phyloP scores from a whole-genome alignment of 768 basidiomycete genomes.

The Tulasnella sp. region DNA sequence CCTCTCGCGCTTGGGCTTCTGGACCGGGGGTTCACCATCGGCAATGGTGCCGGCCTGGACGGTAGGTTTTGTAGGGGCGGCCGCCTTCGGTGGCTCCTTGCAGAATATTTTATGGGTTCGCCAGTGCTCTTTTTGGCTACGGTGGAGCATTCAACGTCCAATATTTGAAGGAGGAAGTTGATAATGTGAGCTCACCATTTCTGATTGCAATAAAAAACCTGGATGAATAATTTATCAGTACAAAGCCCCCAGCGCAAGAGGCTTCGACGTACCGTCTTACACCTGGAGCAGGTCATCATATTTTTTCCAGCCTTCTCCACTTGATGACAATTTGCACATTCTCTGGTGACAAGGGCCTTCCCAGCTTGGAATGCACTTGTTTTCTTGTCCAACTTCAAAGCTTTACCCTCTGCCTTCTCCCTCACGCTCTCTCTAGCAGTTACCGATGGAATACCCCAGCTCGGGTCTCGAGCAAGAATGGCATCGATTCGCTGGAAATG shows the following conservation, averaged over 20 bases:
- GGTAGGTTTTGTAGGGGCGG: not conserved
- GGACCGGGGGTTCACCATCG: not conserved
- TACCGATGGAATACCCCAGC: not conserved
- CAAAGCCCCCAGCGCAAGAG: not conserved
- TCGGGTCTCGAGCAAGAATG: not conserved
- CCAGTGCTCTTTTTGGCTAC: not conserved
- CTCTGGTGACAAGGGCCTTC: not conserved
- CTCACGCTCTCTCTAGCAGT: not conserved
- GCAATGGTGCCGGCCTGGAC: not conserved
- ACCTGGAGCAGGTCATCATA: slow-evolving; percentile 1
- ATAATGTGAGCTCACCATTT: not conserved
- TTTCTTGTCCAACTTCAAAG: slow-evolving; percentile 2
- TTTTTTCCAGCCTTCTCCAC: not conserved
- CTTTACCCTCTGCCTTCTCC: slow-evolving; percentile 6
- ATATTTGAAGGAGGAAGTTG: not conserved
- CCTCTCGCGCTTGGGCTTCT: slow-evolving; percentile 2
- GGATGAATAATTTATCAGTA: not conserved
- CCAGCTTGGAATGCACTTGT: not conserved
- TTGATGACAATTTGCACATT: not conserved
- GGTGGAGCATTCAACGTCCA: not conserved
- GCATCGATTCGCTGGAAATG: slow-evolving; percentile 10
- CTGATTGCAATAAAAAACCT: slow-evolving; percentile 8
- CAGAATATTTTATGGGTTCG: not conserved
- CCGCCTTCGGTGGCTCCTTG: not conserved
- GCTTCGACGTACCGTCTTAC: not conserved